phyloP scores from a whole-genome alignment of 345 rosid species.

The Moricandia arvensis region DNA sequence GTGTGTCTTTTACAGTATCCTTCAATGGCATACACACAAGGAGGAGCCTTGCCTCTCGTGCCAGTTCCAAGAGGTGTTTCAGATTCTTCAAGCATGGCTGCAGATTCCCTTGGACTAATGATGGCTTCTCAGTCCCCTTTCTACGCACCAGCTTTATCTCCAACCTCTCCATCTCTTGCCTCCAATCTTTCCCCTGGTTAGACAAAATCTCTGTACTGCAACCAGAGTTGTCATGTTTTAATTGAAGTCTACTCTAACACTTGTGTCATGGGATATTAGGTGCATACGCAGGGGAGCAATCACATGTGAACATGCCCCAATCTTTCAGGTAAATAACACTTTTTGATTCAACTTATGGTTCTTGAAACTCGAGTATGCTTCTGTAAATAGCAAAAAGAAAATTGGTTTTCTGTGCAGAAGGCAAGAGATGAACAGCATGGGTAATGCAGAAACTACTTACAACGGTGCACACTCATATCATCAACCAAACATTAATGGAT shows the following conservation, averaged over 20 bases:
- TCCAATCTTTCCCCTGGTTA: conserved; percentile 44
- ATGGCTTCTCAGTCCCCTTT: conserved; percentile 47
- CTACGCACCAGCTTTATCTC: conserved; percentile 26
- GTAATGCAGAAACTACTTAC: conserved; percentile 20
- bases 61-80: conserved; percentile 36
- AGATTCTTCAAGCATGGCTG: conserved; percentile 31
- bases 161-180: conserved; percentile 39
- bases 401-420: conserved; percentile 31
- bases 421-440: conserved; percentile 39
- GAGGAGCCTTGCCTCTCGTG: conserved; percentile 39
- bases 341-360: background rate
- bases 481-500: conserved; percentile 36
- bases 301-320: conserved; percentile 30
- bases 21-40: conserved; percentile 44
- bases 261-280: conserved; percentile 37
- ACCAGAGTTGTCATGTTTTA: background rate
- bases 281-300: conserved; percentile 46
- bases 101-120: conserved; percentile 38
- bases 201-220: background rate
- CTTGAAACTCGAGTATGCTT: background rate
- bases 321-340: conserved; percentile 42
- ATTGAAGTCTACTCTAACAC: conserved; percentile 11
- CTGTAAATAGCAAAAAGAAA: background rate
- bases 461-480: conserved; percentile 29
- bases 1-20: conserved; percentile 43